A percentile compares a stretch with the other conserved stretches of the same genome.
These are phyloP conservation scores for Solanum piurae DNA, from an alignment of 257 asterid species.

Conservation along the genomic window DNA sequence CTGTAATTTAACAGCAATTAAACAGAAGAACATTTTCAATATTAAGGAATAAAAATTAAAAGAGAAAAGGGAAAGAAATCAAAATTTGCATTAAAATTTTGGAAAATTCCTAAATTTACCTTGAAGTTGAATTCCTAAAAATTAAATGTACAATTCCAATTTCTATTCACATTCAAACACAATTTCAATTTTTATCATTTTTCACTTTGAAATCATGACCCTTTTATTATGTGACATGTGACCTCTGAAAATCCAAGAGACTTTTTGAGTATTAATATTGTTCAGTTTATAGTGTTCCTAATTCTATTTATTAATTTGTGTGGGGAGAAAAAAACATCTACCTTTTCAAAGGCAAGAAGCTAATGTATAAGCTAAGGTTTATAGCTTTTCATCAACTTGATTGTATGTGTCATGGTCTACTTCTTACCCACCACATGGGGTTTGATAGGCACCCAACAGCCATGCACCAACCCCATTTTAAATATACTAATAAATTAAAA, in stretches of 20 bases:
- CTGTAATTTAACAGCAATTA: background rate
- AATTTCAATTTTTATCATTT: background rate
- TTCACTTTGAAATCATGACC: background rate
- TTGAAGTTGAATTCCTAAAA: background rate
- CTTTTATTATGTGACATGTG: background rate
- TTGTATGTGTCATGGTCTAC: background rate
- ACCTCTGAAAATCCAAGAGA: background rate
- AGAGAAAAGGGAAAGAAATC: background rate
- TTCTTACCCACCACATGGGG: constrained; percentile 2
- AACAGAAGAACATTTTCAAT: background rate
- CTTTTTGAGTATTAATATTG: background rate
- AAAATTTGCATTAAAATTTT: background rate
- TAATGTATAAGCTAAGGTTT: background rate
- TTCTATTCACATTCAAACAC: background rate
- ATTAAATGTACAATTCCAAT: background rate
- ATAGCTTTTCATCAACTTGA: background rate
- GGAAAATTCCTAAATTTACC: background rate
- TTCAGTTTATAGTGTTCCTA: background rate
- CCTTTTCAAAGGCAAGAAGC: background rate
- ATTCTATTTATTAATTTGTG: background rate
- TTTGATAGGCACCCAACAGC: background rate
- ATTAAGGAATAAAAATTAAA: background rate
- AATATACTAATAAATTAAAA: background rate
- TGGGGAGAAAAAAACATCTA: background rate
- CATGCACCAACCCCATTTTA: background rate